Evolutionary conservation across 108 stramenopile species (phyloP).

Genomic region (Pseudonitzschia delicatissima): DNA sequence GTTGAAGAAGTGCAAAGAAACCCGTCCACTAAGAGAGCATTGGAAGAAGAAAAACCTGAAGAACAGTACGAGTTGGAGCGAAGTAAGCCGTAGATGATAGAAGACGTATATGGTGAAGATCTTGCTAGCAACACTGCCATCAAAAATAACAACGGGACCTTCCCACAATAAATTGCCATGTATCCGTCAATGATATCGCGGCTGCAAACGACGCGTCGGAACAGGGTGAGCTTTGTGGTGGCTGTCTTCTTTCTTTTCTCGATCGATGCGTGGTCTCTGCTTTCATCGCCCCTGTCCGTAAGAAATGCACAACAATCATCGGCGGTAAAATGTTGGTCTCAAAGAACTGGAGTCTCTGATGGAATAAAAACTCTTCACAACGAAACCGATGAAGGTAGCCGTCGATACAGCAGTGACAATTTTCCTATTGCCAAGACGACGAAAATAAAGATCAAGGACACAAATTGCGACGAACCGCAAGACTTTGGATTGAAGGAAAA

Average conservation of each 20-base stretch:
- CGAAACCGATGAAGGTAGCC: neutral
- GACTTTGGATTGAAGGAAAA: neutral
- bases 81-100: too few species aligned
- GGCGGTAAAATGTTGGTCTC: neutral
- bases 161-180: too few species aligned
- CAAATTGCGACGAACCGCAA: neutral
- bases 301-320: neutral
- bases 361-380: neutral
- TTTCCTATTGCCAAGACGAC: neutral
- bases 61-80: too few species aligned
- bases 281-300: neutral
- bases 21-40: too few species aligned
- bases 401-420: neutral
- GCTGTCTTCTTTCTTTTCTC: conserved; percentile 7
- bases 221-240: conserved; percentile 1
- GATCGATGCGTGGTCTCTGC: conserved; percentile 5
- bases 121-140: too few species aligned
- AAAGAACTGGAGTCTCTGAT: neutral
- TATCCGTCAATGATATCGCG: neutral
- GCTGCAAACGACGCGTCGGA: conserved; percentile 2
- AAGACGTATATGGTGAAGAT: too few species aligned
- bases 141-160: too few species aligned
- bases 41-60: too few species aligned
- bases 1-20: too few species aligned
- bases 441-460: neutral